Conservation (phyloP, 1,284 basidiomycete species). For the Apiotrichum laibachii region DNA sequence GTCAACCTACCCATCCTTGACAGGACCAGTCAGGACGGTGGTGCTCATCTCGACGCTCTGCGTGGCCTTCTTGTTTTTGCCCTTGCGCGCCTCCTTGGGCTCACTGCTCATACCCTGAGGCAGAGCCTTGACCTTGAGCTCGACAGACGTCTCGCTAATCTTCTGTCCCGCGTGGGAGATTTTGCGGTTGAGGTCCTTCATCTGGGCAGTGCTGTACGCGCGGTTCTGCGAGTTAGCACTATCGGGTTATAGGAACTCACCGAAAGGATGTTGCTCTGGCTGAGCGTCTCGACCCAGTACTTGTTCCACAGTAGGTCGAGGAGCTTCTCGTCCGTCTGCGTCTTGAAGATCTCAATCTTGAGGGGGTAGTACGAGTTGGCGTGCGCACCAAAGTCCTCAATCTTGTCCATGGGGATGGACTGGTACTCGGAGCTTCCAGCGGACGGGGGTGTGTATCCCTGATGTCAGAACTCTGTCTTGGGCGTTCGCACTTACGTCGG, state of each 20-base stretch:
- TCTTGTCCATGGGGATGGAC: conserved; percentile 88
- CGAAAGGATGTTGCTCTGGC: conserved; percentile 83
- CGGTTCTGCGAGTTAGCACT: conserved; percentile 64
- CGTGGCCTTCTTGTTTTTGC: conserved; percentile 53
- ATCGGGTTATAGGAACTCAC: conserved; percentile 55
- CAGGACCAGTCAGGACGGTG: conserved; percentile 68
- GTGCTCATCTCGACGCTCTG: conserved; percentile 40
- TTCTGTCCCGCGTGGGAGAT: conserved; percentile 51
- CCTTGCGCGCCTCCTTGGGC: conserved; percentile 23
- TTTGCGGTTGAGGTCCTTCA: conserved; percentile 84
- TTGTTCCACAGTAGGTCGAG: conserved; percentile 95
- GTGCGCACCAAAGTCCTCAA: conserved; percentile 97
- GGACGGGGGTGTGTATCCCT: conserved; percentile 74
- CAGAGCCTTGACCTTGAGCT: conserved; percentile 27
- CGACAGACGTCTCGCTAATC: conserved; percentile 16
- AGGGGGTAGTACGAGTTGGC: conserved; percentile 95
- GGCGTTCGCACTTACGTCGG: conserved; percentile 57
- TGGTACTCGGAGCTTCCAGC: conserved; percentile 77
- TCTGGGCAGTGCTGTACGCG: conserved; percentile 82
- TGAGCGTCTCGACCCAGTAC: conserved; percentile 96
- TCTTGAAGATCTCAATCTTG: conserved; percentile 93
- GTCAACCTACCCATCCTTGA: conserved; percentile 70
- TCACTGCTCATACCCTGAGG: conserved; percentile 43
- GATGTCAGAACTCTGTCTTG: background rate
- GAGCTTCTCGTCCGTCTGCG: conserved; percentile 76